These are phyloP conservation scores for Clavispora vitiphila DNA, from an alignment of 805 yeast species.

Conservation along the genomic window DNA sequence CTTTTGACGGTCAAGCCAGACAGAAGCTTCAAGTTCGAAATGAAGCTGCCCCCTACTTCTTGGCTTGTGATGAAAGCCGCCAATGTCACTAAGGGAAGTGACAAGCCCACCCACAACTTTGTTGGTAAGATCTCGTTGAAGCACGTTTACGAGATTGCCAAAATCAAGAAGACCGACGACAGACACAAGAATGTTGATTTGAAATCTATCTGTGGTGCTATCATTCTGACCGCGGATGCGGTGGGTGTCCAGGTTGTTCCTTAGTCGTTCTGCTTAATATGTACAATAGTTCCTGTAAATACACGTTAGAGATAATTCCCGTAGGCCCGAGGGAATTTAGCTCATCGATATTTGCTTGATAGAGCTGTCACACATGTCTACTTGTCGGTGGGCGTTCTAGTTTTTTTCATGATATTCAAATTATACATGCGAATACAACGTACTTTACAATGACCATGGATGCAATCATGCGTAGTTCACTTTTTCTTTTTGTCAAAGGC, in stretches of 20 bases:
- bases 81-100: conserved; percentile 74
- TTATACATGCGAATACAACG: not conserved
- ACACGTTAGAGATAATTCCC: not conserved
- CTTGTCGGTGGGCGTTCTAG: too few relatives aligned
- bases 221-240: conserved; percentile 83
- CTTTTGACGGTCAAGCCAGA: conserved; percentile 86
- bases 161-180: conserved; percentile 83
- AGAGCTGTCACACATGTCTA: too few relatives aligned
- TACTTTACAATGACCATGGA: not conserved
- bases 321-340: too few relatives aligned
- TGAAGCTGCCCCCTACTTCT: conserved; percentile 89
- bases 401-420: not conserved
- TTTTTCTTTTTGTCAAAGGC: conserved; percentile 81
- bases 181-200: conserved; percentile 67
- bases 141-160: conserved; percentile 92
- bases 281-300: conserved; percentile 9
- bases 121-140: conserved; percentile 73
- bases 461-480: conserved; percentile 3
- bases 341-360: not conserved
- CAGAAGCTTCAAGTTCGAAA: conserved; percentile 77
- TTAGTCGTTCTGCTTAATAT: conserved; percentile 22
- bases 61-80: conserved; percentile 82
- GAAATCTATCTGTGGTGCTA: conserved; percentile 73
- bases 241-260: conserved; percentile 82
- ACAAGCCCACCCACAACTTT: conserved; percentile 51